phyloP scores from a whole-genome alignment of 306 rosid genomes.

The Rosa chinensis region DNA sequence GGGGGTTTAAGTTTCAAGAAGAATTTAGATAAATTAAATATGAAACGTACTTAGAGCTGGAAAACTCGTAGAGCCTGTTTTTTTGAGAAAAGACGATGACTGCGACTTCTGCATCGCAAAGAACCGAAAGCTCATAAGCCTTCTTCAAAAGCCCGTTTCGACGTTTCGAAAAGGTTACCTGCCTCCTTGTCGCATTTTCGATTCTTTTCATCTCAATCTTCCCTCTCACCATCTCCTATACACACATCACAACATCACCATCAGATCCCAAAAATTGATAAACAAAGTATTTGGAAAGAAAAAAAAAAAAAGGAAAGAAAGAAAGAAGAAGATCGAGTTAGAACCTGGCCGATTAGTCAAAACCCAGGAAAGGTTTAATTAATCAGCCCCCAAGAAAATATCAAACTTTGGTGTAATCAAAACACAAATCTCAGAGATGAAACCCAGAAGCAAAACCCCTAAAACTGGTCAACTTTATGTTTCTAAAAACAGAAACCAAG shows the following conservation, averaged over 20 bases:
- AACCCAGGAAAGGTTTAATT: slow-evolving; percentile 2
- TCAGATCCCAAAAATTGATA: neutral
- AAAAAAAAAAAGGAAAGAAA: too few species aligned
- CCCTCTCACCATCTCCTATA: slow-evolving; percentile 61
- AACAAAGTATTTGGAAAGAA: neutral
- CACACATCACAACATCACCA: neutral
- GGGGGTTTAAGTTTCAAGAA: neutral
- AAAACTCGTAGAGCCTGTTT: slow-evolving; percentile 58
- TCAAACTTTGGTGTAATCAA: neutral
- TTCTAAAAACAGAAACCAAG: neutral
- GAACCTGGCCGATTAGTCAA: neutral
- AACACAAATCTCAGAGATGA: neutral
- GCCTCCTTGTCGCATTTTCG: slow-evolving; percentile 54
- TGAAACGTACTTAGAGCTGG: slow-evolving; percentile 59
- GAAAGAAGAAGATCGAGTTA: neutral
- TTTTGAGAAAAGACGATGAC: slow-evolving; percentile 64
- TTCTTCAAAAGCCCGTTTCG: slow-evolving; percentile 62
- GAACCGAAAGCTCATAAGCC: slow-evolving; percentile 67
- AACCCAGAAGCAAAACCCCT: neutral
- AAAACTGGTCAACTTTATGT: neutral
- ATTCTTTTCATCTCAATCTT: slow-evolving; percentile 60
- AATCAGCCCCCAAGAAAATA: neutral
- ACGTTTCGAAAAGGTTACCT: slow-evolving; percentile 67
- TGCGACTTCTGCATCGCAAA: slow-evolving; percentile 63
- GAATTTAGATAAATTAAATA: neutral